phyloP scores from a whole-genome alignment of 352 stramenopile genomes.

The Globisporangium perplexum region DNA sequence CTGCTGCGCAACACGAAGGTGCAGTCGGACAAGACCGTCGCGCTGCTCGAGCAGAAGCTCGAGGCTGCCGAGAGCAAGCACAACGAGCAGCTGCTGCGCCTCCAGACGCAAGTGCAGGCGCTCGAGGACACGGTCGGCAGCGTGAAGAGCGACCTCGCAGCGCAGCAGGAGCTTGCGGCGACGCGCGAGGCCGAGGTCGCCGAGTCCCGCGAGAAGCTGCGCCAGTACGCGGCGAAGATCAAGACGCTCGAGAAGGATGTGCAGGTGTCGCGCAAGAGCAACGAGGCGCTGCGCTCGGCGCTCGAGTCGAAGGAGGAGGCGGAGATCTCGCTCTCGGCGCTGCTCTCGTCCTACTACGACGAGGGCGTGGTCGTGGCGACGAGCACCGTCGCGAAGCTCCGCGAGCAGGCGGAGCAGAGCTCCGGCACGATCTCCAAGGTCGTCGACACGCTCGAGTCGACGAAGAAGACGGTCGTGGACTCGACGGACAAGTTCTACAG shows the following conservation, averaged over 20 bases:
- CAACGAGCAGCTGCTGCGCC: slow-evolving; percentile 15
- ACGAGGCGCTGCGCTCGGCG: slow-evolving; percentile 48
- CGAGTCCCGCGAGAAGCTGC: slow-evolving; percentile 22
- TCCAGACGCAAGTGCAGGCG: slow-evolving; percentile 26
- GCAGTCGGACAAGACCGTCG: slow-evolving; percentile 16
- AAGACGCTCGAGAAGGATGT: slow-evolving; percentile 42
- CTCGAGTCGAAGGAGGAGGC: slow-evolving; percentile 34
- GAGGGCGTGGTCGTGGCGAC: slow-evolving; percentile 54
- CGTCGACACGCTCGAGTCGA: slow-evolving; percentile 37
- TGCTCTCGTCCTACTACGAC: slow-evolving; percentile 80
- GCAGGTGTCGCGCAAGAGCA: slow-evolving; percentile 50
- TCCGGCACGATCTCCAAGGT: slow-evolving; percentile 40
- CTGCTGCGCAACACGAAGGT: slow-evolving; percentile 17
- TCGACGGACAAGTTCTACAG: slow-evolving; percentile 55
- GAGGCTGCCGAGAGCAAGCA: slow-evolving; percentile 11
- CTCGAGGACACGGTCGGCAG: slow-evolving; percentile 21
- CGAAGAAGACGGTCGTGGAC: slow-evolving; percentile 38
- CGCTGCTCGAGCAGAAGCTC: slow-evolving; percentile 23
- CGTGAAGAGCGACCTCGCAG: slow-evolving; percentile 25
- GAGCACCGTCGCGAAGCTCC: slow-evolving; percentile 25
- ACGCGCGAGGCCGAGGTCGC: slow-evolving; percentile 23
- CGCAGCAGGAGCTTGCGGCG: slow-evolving; percentile 22
- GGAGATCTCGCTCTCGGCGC: slow-evolving; percentile 53
- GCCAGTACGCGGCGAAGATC: slow-evolving; percentile 28
- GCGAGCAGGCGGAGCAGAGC: slow-evolving; percentile 40